Conservation (phyloP, 441 rosid species). For the Flueggea neowawraea region DNA sequence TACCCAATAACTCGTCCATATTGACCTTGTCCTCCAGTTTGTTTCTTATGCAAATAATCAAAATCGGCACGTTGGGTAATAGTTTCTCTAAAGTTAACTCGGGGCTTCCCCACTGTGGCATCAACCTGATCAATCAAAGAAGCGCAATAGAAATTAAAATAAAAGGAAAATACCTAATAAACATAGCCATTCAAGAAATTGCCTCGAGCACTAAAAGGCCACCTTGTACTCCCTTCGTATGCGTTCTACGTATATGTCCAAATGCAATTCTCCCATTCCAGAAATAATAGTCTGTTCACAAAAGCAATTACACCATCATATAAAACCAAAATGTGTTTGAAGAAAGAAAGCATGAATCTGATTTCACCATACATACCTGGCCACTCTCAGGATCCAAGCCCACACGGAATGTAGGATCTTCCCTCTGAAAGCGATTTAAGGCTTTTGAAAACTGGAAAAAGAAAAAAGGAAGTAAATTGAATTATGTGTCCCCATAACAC, state of each 20-base stretch:
- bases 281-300: conserved; percentile 83
- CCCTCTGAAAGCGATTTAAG: conserved; percentile 88
- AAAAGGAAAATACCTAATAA: neutral
- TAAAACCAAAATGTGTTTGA: neutral
- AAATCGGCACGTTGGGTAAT: conserved; percentile 85
- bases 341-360: conserved; percentile 9
- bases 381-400: conserved; percentile 99
- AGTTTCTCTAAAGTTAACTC: conserved; percentile 96
- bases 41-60: conserved; percentile 98
- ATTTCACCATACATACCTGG: conserved; percentile 54
- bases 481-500: conserved; percentile 8
- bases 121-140: conserved; percentile 56
- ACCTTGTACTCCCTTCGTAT: conserved; percentile 97
- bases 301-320: conserved; percentile 6
- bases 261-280: conserved; percentile 99
- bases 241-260: conserved; percentile 94
- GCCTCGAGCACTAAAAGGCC: conserved; percentile 4
- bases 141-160: neutral
- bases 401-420: conserved; percentile 98
- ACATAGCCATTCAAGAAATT: neutral
- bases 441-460: conserved; percentile 88
- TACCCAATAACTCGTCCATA: conserved; percentile 93
- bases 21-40: conserved; percentile 98
- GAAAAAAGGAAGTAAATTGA: neutral
- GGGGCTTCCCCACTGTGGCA: conserved; percentile 97